Evolutionary conservation across 176 grass and related monocot genomes (phyloP), one percentile per base, ranked within the genome.

Genomic region (Paspalum notatum): DNA sequence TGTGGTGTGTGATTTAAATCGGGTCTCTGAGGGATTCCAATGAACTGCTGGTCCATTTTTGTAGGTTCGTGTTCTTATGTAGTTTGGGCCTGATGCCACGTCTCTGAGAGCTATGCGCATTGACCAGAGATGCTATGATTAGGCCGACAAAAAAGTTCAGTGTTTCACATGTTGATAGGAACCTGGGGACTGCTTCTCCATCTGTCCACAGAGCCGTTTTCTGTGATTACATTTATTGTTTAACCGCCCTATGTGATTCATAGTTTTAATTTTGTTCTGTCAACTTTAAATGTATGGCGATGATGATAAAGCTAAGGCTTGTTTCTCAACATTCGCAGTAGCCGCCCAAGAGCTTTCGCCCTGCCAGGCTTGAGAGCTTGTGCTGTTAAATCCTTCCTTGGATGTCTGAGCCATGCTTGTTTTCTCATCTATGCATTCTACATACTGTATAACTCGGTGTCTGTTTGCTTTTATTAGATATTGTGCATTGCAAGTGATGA

Each of bases 1-100:
- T 93, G 90, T 87, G 77, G 80, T 90, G 94, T 59, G 56, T 97
- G 91, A 97, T 97, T 94, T 94, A 86, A 87, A 87, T 82, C 45
- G 82, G 89, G 89, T 97, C 89, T 71, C 87, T 90, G 91, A 97
- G 89, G 89, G 88, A 73, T 61, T 16, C 8, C 41, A 37, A 20
- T 0, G 41, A 11, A 5, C 24, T 16, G 6, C 8, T 12, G 10
- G 0, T 32, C 10, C 21, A n/a, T 9, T 5, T 20, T 14, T n/a
- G 1, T 26, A 25, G 7, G 21, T 69, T 25, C 46, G 12, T 46
- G 24, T 68, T 46, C 3, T 1, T 17, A 0, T 6, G 0, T 9
- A 2, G 9, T 15, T 73, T 25, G 10, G 86, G 88, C 86, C 88
- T 84, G 51, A 93, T 94, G 88, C 92, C 93, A 91, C 90, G 86